A percentile compares a stretch with the other conserved stretches of the same genome.
Evolutionary conservation across 176 grass and related monocot species (phyloP).

Genomic region (Chloris gayana): DNA sequence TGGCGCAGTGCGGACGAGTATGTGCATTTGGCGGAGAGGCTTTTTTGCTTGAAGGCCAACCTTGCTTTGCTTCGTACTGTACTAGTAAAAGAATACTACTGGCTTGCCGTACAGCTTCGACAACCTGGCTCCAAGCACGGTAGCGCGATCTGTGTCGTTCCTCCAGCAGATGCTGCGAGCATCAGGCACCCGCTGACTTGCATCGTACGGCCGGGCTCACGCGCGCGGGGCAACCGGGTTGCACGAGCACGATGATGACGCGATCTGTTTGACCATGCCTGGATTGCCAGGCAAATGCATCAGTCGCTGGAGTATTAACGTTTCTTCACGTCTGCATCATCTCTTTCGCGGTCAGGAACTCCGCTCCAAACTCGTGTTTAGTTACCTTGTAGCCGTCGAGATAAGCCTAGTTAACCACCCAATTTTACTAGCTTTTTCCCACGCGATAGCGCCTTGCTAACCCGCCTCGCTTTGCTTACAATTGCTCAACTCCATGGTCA

Average conservation of each 20-base stretch:
- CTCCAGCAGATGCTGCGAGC: not conserved
- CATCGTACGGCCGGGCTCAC: not conserved
- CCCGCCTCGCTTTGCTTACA: slow-evolving; percentile 1
- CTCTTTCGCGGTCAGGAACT: not conserved
- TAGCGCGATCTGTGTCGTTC: not conserved
- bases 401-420: not conserved
- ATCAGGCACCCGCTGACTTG: not conserved
- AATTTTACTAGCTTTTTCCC: not conserved
- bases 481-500: not conserved
- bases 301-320: no score
- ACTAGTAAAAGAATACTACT: not conserved
- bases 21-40: no score
- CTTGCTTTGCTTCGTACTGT: no score
- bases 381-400: not conserved
- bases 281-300: not conserved
- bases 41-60: not conserved
- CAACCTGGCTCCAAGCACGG: not conserved
- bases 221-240: not conserved
- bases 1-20: not conserved
- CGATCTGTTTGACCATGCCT: no score
- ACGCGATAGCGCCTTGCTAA: not conserved
- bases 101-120: not conserved
- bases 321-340: not conserved
- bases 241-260: no score
- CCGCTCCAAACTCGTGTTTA: not conserved